Conservation (phyloP, 2,329 filamentous ascomycete species). For the Lasiodiplodia hormozganensis region DNA sequence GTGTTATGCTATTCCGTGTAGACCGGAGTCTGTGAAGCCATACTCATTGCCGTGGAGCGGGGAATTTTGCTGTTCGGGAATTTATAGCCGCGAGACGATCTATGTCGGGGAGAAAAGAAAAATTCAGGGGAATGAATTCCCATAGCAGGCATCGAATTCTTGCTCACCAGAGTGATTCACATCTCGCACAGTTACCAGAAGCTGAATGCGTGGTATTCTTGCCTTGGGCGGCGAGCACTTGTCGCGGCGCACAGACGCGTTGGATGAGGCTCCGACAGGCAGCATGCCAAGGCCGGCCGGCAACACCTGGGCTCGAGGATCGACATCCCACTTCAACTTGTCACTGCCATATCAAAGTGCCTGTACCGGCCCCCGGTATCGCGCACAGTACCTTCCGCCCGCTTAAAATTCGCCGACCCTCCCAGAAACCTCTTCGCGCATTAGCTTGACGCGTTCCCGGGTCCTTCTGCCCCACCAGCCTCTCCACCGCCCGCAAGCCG, state of each 20-base stretch:
- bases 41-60: not conserved
- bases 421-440: not conserved
- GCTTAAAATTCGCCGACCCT: not conserved
- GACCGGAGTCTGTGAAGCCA: not conserved
- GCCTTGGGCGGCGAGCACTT: not conserved
- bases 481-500: not conserved
- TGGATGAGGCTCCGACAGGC: conserved; percentile 20
- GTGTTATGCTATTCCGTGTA: not conserved
- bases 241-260: conserved; percentile 11
- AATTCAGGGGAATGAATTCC: not conserved
- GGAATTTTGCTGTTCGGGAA: not conserved
- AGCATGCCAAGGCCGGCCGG: conserved; percentile 18
- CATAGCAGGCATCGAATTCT: not conserved
- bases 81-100: not conserved
- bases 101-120: not conserved
- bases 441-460: conserved; percentile 15
- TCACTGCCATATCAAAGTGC: conserved; percentile 24
- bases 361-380: conserved; percentile 14
- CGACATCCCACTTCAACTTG: conserved; percentile 28
- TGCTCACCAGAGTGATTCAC: not conserved
- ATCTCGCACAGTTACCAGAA: not conserved
- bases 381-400: conserved; percentile 18
- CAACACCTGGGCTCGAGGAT: conserved; percentile 18
- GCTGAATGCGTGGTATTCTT: not conserved
- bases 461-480: conserved; percentile 1